Base-by-base conservation (phyloP, 2,329 filamentous ascomycete genomes). In the Colletotrichum destructivum region DNA sequence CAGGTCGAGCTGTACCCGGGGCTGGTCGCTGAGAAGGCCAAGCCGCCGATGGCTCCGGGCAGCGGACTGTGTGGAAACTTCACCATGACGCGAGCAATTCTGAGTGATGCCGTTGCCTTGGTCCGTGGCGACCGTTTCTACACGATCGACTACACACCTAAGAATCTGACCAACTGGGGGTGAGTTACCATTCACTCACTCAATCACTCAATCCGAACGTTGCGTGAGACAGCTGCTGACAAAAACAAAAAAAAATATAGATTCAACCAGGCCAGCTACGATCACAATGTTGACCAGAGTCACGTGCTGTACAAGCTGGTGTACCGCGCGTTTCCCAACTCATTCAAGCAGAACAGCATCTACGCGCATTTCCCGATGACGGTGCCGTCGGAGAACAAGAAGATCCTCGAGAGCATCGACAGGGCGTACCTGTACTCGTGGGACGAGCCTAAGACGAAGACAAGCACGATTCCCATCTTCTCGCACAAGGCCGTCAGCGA, bases 131-230 rank as follows among this genome's bases (percentile, higher is more conserved):
- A 93, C 75, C 84, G 91, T 18, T 91, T 91, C 81, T 91, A 91
- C 79, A 92, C 90, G 13, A 40, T 71, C 9, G 90, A 92, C 77
- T 91, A 87, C 75, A 87, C 88, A 2, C 77, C 90, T 0, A 85
- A 86, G 46, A 90, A 88, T 74, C 80, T 93, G 60, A 93, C 91
- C 2, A 92, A 91, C 78, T 93, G 90, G 90, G 91, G 91, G 62
- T 91, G 85, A 62, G 73, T 62, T 26, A 18, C 42, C 21, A 6
- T 18, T 13, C 47, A 1, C 2, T 15, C 7, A 40, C 12, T 23
- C 9, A 13, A 1, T 23, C 31, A 35, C 31, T 9, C 31, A 31
- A 6, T 31, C 8, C 31, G 7, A 31, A 31, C 31, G 7, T 31
- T 1, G 31, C 31, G 31, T 31, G 31, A 31, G 31, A 31, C 31